Conservation (phyloP, 1,284 basidiomycete genomes). For the Papiliotrema nemorosa region DNA sequence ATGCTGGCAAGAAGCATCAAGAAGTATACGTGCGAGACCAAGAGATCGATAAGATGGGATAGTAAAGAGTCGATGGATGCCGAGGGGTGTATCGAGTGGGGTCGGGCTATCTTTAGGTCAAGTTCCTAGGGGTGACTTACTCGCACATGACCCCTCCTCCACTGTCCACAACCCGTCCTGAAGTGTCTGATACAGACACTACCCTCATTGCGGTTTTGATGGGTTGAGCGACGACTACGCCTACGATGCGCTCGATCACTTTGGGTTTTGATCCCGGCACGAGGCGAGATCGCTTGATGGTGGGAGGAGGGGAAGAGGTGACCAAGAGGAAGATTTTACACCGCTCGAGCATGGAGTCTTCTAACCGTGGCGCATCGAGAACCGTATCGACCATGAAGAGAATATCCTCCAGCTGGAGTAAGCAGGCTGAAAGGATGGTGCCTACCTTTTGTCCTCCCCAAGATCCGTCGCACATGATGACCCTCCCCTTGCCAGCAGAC, state of each 20-base stretch:
- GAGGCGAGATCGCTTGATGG: slow-evolving; percentile 6
- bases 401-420: slow-evolving; percentile 45
- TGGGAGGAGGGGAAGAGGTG: slow-evolving; percentile 34
- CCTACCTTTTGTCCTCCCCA: slow-evolving; percentile 27
- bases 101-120: slow-evolving; percentile 32
- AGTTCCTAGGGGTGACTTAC: slow-evolving; percentile 31
- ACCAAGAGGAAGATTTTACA: slow-evolving; percentile 49
- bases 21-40: slow-evolving; percentile 39
- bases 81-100: slow-evolving; percentile 45
- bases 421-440: too few relatives aligned
- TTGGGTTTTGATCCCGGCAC: not conserved
- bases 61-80: slow-evolving; percentile 53
- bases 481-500: slow-evolving; percentile 23
- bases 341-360: slow-evolving; percentile 33
- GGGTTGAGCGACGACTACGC: slow-evolving; percentile 47
- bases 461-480: slow-evolving; percentile 39
- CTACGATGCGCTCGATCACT: slow-evolving; percentile 41
- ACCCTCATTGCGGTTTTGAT: slow-evolving; percentile 50
- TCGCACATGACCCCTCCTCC: slow-evolving; percentile 50
- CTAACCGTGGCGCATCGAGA: slow-evolving; percentile 46
- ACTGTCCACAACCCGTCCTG: slow-evolving; percentile 1
- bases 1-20: slow-evolving; percentile 41
- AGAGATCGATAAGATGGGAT: slow-evolving; percentile 42
- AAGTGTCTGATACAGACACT: slow-evolving; percentile 31
- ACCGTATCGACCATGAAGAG: slow-evolving; percentile 48